phyloP scores from a whole-genome alignment of 1,139 yeast genomes.

The Candida smagusa region DNA sequence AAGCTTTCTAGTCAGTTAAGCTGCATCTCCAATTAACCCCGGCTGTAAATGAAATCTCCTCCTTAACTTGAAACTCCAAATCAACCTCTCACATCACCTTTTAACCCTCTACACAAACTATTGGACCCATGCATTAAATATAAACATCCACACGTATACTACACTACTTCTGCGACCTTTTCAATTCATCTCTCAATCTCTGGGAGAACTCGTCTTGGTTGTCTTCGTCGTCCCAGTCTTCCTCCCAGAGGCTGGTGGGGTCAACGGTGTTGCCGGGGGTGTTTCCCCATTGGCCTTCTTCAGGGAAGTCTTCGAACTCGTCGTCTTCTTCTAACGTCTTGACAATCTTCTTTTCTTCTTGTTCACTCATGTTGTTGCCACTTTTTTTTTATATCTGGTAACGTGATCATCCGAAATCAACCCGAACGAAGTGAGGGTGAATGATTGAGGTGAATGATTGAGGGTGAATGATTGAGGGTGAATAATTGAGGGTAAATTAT shows the following conservation, averaged over 20 bases:
- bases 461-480: no score
- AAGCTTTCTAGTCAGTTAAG: no score
- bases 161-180: constrained; percentile 18
- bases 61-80: no score
- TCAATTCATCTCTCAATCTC: constrained; percentile 55
- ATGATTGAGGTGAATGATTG: neutral
- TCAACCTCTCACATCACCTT: no score
- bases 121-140: neutral
- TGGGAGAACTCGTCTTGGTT: constrained; percentile 80
- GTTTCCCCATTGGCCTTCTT: constrained; percentile 57
- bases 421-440: no score
- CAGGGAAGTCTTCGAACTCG: constrained; percentile 94
- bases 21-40: no score
- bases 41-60: no score
- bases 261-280: constrained; percentile 35
- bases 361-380: neutral
- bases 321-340: constrained; percentile 85
- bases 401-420: no score
- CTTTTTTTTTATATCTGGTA: neutral
- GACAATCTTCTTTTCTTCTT: constrained; percentile 36
- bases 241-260: constrained; percentile 72
- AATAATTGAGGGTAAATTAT: no score
- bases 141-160: neutral
- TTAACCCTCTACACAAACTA: no score
- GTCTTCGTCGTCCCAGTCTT: constrained; percentile 94